These are phyloP conservation scores for Diplodia scrobiculata DNA, from an alignment of 2,329 filamentous ascomycete genomes.

Conservation along the genomic window DNA sequence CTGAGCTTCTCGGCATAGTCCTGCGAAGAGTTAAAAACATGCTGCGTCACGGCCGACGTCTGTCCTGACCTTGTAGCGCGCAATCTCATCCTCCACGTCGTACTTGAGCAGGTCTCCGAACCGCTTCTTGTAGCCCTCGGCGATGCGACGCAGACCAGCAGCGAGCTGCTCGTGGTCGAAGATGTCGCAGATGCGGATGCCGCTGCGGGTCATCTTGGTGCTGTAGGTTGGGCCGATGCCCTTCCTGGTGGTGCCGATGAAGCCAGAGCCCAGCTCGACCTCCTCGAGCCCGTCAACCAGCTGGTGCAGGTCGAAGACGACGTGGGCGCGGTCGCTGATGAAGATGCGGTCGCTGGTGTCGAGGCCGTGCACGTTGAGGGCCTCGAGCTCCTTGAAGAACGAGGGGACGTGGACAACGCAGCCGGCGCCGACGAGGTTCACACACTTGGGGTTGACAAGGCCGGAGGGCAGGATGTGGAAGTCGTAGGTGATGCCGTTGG, in stretches of 20 bases:
- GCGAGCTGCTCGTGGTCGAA: slow-evolving; percentile 69
- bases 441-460: slow-evolving; percentile 68
- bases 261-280: slow-evolving; percentile 54
- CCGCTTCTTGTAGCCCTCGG: slow-evolving; percentile 65
- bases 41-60: not conserved
- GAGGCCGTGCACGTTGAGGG: slow-evolving; percentile 63
- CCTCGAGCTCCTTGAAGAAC: slow-evolving; percentile 67
- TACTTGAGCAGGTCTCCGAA: slow-evolving; percentile 68
- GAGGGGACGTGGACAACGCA: slow-evolving; percentile 67
- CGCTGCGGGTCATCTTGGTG: slow-evolving; percentile 66
- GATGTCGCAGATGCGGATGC: slow-evolving; percentile 67
- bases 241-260: slow-evolving; percentile 54
- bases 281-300: slow-evolving; percentile 70
- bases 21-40: slow-evolving; percentile 32
- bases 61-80: slow-evolving; percentile 57
- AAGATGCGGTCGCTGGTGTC: slow-evolving; percentile 62
- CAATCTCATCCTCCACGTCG: slow-evolving; percentile 70
- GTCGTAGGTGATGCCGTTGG: slow-evolving; percentile 52
- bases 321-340: slow-evolving; percentile 64
- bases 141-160: slow-evolving; percentile 64
- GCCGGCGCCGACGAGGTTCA: slow-evolving; percentile 68
- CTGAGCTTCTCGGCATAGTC: slow-evolving; percentile 60
- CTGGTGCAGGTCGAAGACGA: slow-evolving; percentile 67
- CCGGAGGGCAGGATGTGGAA: slow-evolving; percentile 58
- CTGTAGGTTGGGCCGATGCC: slow-evolving; percentile 62